Evolutionary conservation across 805 yeast genomes (phyloP), one percentile per base, ranked within the genome.

Genomic region (Kluyveromyces dobzhanskii): DNA sequence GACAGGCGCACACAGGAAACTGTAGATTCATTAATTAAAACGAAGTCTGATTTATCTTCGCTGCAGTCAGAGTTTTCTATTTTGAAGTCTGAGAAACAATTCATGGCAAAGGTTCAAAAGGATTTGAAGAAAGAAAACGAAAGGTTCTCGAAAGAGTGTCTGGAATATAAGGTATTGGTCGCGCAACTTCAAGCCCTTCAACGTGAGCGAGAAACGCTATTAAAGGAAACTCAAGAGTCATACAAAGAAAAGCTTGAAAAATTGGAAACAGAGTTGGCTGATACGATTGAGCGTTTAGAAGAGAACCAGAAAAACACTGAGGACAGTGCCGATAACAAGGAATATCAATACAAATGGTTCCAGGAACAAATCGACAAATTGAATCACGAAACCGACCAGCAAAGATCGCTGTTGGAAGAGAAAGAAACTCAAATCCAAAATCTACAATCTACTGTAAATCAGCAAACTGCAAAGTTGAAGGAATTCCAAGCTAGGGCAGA

Each of bases 361-460:
- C 71, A 81, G 64, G 75, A 72, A 34, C 78, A 78, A 53, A 70
- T 81, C 28, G 82, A 78, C 40, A 64, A 69, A 14, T 58, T 82
- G 24, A 64, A 69, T 37, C 55, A 61, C 10, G 75, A 75, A 35
- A 53, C 77, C 17, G 39, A 25, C 10, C 39, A 38, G 5, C 30
- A 56, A 25, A 54, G 51, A 39, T 45, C 60, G 26, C 63, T 65
- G 35, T 48, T 60, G 25, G 46, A 28, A 12, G 42, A 35, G n/a
- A 37, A 46, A 12, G 27, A 36, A 3, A 18, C 32, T 10, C 24
- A 26, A 10, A 36, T 46, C 12, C 32, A 38, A 3, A 34, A 48
- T 3, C 31, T 51, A 16, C 38, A 45, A 26, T 19, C 34, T 23
- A 42, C 45, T 19, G 21, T 42, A 11, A 42, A 46, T 6, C 50